Percentiles rank a stretch among this genome's conserved stretches.
Conservation (phyloP, 202 grass and related monocot species). For the Hordeum pubiflorum region DNA sequence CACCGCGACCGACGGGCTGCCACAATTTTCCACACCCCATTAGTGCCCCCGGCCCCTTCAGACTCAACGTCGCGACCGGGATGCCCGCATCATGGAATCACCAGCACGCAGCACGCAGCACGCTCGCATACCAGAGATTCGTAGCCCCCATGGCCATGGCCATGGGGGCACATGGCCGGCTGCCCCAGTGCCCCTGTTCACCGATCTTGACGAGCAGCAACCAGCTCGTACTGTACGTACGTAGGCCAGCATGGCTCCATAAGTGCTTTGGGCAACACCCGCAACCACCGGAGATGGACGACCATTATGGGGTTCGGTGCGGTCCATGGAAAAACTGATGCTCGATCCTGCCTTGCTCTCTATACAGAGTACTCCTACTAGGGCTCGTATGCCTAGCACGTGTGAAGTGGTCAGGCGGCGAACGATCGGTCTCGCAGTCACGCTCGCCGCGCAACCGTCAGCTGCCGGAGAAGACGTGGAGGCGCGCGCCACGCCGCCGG, state of each 20-base stretch:
- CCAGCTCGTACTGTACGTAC: too few species aligned
- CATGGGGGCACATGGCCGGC: background rate
- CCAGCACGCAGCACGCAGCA: background rate
- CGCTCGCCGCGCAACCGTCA: background rate
- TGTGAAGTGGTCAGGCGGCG: background rate
- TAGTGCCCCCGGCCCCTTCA: background rate
- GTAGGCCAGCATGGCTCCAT: background rate
- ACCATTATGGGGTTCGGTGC: conserved; percentile 16
- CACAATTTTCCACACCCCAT: conserved; percentile 28
- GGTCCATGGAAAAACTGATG: background rate
- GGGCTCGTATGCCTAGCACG: background rate
- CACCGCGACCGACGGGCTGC: conserved; percentile 14
- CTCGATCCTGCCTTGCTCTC: background rate
- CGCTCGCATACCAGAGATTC: background rate
- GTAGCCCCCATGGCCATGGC: background rate
- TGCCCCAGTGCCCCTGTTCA: background rate
- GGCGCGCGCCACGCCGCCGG: background rate
- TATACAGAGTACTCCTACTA: background rate
- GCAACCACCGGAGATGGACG: conserved; percentile 14
- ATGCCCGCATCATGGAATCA: background rate
- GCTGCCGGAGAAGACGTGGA: background rate
- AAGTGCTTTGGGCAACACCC: conserved; percentile 11
- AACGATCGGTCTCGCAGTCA: background rate
- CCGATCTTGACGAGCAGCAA: background rate
- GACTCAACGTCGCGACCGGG: background rate